Conservation (phyloP, 768 basidiomycete species). For the Suillus plorans region DNA sequence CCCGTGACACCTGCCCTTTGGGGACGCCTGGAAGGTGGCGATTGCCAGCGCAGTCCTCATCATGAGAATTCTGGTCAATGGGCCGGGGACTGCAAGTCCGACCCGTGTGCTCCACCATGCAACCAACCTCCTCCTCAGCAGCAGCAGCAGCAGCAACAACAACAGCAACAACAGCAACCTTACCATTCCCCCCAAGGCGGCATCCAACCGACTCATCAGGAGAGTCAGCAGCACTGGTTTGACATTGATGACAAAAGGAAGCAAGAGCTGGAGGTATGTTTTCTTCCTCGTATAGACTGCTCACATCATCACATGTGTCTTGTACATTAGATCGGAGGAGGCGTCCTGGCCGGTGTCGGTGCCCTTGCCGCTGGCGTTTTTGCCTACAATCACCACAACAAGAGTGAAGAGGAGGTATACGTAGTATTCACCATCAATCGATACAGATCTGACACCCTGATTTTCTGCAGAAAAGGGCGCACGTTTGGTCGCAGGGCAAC, state of each 20-base stretch:
- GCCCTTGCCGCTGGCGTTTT: constrained; percentile 48
- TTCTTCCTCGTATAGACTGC: not conserved
- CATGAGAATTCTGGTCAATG: constrained; percentile 18
- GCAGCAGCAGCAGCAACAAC: constrained; percentile 26
- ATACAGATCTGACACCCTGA: not conserved
- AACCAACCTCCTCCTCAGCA: constrained; percentile 18
- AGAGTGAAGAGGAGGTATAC: constrained; percentile 56
- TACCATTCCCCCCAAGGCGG: constrained; percentile 24
- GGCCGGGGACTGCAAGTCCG: constrained; percentile 16
- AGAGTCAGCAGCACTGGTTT: constrained; percentile 55
- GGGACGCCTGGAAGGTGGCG: constrained; percentile 48
- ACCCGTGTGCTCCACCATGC: constrained; percentile 3
- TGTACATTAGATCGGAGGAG: constrained; percentile 57
- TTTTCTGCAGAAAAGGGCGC: constrained; percentile 44
- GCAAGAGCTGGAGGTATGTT: constrained; percentile 53
- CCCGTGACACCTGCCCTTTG: constrained; percentile 62
- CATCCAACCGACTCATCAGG: constrained; percentile 36
- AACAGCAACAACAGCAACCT: constrained; percentile 27
- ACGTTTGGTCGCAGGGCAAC: constrained; percentile 45
- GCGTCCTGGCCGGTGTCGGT: constrained; percentile 54
- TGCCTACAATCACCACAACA: constrained; percentile 56
- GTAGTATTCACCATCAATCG: not conserved
- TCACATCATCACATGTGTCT: not conserved
- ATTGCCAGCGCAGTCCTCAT: constrained; percentile 21
- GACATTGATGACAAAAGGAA: constrained; percentile 55